Evolutionary conservation across 176 grass and related monocot species (phyloP).

Genomic region (Carex cristatella): DNA sequence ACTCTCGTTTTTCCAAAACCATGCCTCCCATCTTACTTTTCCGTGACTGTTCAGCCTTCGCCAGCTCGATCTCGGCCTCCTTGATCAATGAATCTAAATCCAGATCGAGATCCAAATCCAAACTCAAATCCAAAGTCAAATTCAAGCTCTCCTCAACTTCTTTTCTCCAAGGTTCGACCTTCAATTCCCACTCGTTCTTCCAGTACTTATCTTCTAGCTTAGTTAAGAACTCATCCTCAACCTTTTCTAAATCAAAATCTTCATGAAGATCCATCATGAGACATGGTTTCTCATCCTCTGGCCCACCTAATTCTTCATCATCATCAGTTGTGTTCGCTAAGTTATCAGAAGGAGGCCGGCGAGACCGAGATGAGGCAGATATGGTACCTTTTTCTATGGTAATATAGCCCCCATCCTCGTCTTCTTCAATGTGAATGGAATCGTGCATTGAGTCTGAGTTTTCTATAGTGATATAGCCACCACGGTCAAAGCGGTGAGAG

Average conservation of each 20-base stretch:
- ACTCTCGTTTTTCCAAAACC: slow-evolving; percentile 75
- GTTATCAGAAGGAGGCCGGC: slow-evolving; percentile 32
- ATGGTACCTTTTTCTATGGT: slow-evolving; percentile 70
- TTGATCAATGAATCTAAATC: slow-evolving; percentile 57
- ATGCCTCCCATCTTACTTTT: slow-evolving; percentile 64
- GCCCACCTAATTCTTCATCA: slow-evolving; percentile 12
- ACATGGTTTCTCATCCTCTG: slow-evolving; percentile 75
- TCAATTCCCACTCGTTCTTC: slow-evolving; percentile 13
- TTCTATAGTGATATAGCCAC: slow-evolving; percentile 91
- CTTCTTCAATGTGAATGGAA: slow-evolving; percentile 34
- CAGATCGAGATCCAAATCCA: slow-evolving; percentile 45
- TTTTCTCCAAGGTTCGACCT: slow-evolving; percentile 42
- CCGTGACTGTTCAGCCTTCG: slow-evolving; percentile 59
- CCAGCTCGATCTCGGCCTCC: slow-evolving; percentile 79
- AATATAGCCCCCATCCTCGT: slow-evolving; percentile 78
- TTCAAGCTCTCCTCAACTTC: slow-evolving; percentile 62
- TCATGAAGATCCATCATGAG: slow-evolving; percentile 56
- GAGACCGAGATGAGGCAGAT: slow-evolving; percentile 37
- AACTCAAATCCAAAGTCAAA: slow-evolving; percentile 41
- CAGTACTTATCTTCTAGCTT: slow-evolving; percentile 81
- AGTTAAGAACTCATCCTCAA: slow-evolving; percentile 85
- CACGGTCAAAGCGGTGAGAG: slow-evolving; percentile 36
- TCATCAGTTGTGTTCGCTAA: slow-evolving; percentile 26
- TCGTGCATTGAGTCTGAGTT: slow-evolving; percentile 44
- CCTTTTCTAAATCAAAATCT: slow-evolving; percentile 53